Conservation (phyloP, 805 yeast species). For the Candida caryicola region DNA sequence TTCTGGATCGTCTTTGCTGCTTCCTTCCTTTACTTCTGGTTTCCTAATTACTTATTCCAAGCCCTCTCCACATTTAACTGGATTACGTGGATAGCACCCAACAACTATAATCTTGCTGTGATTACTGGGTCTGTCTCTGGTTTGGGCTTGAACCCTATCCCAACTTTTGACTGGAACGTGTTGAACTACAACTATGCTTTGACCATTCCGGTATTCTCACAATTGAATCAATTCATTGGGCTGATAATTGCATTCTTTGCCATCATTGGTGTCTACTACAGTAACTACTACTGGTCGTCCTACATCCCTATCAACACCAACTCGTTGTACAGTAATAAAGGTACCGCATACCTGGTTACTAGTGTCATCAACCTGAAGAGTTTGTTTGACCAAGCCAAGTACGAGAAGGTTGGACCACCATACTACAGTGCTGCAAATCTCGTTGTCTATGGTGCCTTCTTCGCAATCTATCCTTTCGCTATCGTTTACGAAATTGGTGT, state of each 20-base stretch:
- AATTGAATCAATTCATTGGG: slow-evolving; percentile 14
- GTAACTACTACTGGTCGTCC: slow-evolving; percentile 18
- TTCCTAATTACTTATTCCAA: slow-evolving; percentile 42
- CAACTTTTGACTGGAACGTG: slow-evolving; percentile 53
- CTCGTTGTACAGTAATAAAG: slow-evolving; percentile 19
- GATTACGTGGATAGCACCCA: slow-evolving; percentile 58
- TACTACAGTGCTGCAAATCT: slow-evolving; percentile 17
- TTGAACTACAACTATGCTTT: slow-evolving; percentile 24
- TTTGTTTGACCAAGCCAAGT: slow-evolving; percentile 13
- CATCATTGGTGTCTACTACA: slow-evolving; percentile 17
- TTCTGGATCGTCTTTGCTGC: slow-evolving; percentile 18
- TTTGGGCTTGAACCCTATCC: slow-evolving; percentile 51
- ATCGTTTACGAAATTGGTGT: slow-evolving; percentile 10
- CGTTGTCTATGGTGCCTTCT: slow-evolving; percentile 15
- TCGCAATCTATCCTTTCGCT: slow-evolving; percentile 23
- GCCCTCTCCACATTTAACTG: slow-evolving; percentile 49
- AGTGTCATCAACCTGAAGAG: slow-evolving; percentile 12
- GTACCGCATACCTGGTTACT: slow-evolving; percentile 13
- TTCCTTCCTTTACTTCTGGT: slow-evolving; percentile 44
- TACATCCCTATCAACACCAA: slow-evolving; percentile 19
- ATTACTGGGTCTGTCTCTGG: slow-evolving; percentile 49
- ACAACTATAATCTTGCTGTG: slow-evolving; percentile 45
- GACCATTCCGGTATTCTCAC: slow-evolving; percentile 43
- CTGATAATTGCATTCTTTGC: slow-evolving; percentile 12
- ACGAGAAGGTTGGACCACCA: slow-evolving; percentile 17